A percentile compares a stretch with the other conserved stretches of the same genome.
Evolutionary conservation across 495 filamentous ascomycete species (phyloP).

Genomic region (Hypoxylon rickii): DNA sequence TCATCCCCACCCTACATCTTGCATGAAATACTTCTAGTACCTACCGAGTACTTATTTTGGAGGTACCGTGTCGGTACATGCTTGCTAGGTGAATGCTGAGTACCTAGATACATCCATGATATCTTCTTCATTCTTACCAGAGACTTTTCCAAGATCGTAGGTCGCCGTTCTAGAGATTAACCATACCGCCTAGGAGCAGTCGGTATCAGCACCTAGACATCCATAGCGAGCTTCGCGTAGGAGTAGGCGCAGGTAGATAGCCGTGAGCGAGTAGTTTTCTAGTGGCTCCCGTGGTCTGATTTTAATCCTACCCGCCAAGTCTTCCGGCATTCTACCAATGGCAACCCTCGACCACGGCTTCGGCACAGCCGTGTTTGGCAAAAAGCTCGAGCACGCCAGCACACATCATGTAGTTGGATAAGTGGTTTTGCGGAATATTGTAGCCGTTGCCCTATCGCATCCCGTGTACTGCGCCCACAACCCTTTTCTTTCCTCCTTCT

Average conservation of each 20-base stretch:
- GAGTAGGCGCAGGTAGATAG: neutral
- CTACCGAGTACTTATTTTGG: neutral
- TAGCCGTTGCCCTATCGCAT: no score
- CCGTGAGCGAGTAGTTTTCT: neutral
- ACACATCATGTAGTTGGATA: no score
- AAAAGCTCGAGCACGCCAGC: neutral
- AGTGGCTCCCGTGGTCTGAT: slow-evolving; percentile 18
- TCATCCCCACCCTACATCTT: slow-evolving; percentile 27
- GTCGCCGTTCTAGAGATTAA: slow-evolving; percentile 14
- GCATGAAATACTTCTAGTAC: slow-evolving; percentile 19
- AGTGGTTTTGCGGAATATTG: no score
- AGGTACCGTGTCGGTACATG: no score
- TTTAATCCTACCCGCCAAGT: slow-evolving; percentile 27
- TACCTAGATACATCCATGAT: neutral
- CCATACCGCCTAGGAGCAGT: no score
- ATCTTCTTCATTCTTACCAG: neutral
- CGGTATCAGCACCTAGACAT: no score
- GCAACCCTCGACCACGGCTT: neutral
- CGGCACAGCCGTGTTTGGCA: slow-evolving; percentile 12
- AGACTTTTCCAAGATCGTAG: slow-evolving; percentile 20
- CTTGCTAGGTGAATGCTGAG: no score
- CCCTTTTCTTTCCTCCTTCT: no score
- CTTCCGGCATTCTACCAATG: slow-evolving; percentile 11
- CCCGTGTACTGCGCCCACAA: no score
- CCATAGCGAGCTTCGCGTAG: no score